Percentiles rank a stretch among this genome's conserved stretches.
phyloP scores from a whole-genome alignment of 768 basidiomycete species.

The Leccinum boreale region DNA sequence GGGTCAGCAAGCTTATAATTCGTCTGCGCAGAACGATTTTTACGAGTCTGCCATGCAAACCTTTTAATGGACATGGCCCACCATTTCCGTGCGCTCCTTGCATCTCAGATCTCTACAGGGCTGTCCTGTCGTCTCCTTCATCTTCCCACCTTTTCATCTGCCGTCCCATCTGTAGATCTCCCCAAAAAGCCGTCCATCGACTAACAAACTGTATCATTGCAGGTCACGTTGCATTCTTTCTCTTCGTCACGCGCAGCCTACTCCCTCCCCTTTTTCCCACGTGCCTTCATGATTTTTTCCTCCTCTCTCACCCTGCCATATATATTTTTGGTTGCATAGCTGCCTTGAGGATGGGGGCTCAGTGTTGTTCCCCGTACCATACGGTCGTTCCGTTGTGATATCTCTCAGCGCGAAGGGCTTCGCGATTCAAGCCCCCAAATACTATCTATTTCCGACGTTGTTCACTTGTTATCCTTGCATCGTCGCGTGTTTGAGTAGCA shows the following conservation, averaged over 20 bases:
- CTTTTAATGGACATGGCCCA: conserved; percentile 17
- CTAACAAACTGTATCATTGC: conserved; percentile 18
- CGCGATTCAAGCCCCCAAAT: conserved; percentile 44
- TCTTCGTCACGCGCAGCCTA: conserved; percentile 1
- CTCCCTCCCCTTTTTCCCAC: background rate
- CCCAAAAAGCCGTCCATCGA: conserved; percentile 10
- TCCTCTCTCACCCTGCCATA: conserved; percentile 23
- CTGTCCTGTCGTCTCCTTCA: background rate
- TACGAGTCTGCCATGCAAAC: conserved; percentile 36
- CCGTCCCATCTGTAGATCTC: conserved; percentile 17
- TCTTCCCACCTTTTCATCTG: background rate
- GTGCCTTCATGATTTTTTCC: background rate
- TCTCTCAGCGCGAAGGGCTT: conserved; percentile 47
- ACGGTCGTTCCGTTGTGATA: conserved; percentile 25
- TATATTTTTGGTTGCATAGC: conserved; percentile 30
- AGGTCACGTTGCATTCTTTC: conserved; percentile 6
- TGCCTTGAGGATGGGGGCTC: conserved; percentile 10
- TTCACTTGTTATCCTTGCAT: background rate
- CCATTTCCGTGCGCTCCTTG: background rate
- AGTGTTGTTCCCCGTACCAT: conserved; percentile 12
- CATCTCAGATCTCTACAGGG: conserved; percentile 8
- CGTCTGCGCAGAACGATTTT: conserved; percentile 26
- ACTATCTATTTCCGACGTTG: conserved; percentile 19
- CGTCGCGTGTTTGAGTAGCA: background rate
- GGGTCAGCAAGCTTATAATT: conserved; percentile 14